These are phyloP conservation scores for Cordia subcordata DNA, from an alignment of 257 asterid genomes.

Conservation along the genomic window DNA sequence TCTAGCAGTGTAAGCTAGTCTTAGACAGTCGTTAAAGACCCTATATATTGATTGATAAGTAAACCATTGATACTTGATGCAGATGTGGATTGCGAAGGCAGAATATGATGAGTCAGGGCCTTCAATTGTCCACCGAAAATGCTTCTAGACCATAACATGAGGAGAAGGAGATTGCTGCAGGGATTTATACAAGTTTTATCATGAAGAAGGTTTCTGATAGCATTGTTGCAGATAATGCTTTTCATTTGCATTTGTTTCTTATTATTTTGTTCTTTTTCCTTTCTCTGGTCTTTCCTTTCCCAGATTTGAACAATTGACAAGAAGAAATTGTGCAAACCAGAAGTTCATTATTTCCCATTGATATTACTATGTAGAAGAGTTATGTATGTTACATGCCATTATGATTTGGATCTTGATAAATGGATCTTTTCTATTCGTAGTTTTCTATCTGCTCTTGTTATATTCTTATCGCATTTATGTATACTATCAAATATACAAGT, in stretches of 20 bases:
- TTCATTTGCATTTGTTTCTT: constrained; percentile 5
- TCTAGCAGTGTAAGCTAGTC: neutral
- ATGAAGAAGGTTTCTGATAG: neutral
- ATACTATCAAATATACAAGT: neutral
- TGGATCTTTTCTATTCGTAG: neutral
- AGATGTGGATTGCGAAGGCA: constrained; percentile 43
- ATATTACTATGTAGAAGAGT: constrained; percentile 12
- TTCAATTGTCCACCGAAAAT: constrained; percentile 32
- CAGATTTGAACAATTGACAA: constrained; percentile 8
- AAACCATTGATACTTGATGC: constrained; percentile 2
- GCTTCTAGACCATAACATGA: constrained; percentile 18
- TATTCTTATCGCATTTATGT: neutral
- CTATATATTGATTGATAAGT: neutral
- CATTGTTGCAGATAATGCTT: constrained; percentile 2
- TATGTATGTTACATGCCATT: constrained; percentile 7
- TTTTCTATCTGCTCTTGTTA: neutral
- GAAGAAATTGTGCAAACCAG: neutral
- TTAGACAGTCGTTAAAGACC: neutral
- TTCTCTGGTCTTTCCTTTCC: constrained; percentile 7
- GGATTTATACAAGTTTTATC: constrained; percentile 4
- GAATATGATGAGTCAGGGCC: constrained; percentile 38
- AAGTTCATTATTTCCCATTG: neutral
- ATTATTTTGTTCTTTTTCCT: constrained; percentile 7
- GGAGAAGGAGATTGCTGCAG: constrained; percentile 3
- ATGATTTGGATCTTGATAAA: constrained; percentile 6